Conservation (phyloP, 2,329 filamentous ascomycete species). For the Scytalidium lignicola region DNA sequence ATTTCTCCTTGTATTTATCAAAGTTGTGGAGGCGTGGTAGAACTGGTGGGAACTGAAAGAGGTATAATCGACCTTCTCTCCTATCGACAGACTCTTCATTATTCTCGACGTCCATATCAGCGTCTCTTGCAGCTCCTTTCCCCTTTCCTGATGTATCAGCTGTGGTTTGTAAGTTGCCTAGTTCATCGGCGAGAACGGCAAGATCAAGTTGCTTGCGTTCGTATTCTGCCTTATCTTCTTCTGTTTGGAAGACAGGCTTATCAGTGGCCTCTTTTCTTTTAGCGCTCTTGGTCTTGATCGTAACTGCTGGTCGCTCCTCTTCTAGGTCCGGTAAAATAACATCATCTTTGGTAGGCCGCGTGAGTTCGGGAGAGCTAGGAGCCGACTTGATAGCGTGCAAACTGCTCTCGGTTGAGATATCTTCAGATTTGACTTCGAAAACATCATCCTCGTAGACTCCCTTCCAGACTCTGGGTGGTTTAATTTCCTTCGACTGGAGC, state of each 20-base stretch:
- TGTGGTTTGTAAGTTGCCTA: slow-evolving; percentile 32
- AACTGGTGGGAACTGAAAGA: slow-evolving; percentile 61
- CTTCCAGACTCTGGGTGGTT: neutral
- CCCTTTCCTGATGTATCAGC: slow-evolving; percentile 1
- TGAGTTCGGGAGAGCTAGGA: neutral
- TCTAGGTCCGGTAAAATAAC: neutral
- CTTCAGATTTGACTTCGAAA: neutral
- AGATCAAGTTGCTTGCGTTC: slow-evolving; percentile 41
- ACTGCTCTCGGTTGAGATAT: neutral
- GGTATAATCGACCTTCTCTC: slow-evolving; percentile 51
- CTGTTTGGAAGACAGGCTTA: slow-evolving; percentile 42
- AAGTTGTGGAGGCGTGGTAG: slow-evolving; percentile 46
- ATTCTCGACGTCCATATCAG: slow-evolving; percentile 15
- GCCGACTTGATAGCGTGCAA: neutral
- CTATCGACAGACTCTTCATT: slow-evolving; percentile 10
- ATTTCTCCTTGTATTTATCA: neutral
- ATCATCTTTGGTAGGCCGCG: neutral
- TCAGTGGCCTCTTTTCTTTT: slow-evolving; percentile 9
- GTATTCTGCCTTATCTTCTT: slow-evolving; percentile 46
- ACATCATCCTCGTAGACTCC: neutral
- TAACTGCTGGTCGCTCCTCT: slow-evolving; percentile 3
- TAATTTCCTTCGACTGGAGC: slow-evolving; percentile 1
- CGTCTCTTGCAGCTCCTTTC: slow-evolving; percentile 32
- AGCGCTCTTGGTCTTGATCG: neutral
- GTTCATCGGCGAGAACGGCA: slow-evolving; percentile 39